Percentiles rank a stretch among this genome's conserved stretches.
These are phyloP conservation scores for Leucogyrophana mollusca DNA, from an alignment of 768 basidiomycete genomes.

Conservation along the genomic window DNA sequence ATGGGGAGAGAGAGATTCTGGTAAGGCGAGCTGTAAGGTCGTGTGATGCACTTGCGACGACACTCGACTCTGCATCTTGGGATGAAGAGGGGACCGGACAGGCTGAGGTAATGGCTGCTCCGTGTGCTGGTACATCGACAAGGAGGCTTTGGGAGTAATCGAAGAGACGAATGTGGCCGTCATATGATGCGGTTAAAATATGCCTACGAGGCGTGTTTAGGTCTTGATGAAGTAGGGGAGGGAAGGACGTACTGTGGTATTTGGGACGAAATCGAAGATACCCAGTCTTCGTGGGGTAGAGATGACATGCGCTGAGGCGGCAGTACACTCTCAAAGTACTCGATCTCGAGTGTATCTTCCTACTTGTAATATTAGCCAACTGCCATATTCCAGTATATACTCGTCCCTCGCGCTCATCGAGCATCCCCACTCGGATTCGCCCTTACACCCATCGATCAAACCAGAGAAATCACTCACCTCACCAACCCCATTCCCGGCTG, in stretches of 20 bases:
- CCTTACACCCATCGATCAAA: conserved; percentile 2
- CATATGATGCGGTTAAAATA: conserved; percentile 80
- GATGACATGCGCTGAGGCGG: conserved; percentile 81
- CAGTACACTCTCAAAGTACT: conserved; percentile 87
- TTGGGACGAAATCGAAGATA: conserved; percentile 72
- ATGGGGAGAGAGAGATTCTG: too few relatives aligned
- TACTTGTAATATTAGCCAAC: conserved; percentile 26
- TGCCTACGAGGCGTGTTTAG: conserved; percentile 51
- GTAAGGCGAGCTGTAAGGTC: conserved; percentile 72
- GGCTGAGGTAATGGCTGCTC: conserved; percentile 67
- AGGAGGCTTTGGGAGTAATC: conserved; percentile 63
- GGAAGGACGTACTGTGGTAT: conserved; percentile 54
- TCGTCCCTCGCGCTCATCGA: too few relatives aligned
- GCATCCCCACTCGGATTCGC: too few relatives aligned
- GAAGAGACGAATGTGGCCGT: conserved; percentile 72
- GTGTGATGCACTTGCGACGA: conserved; percentile 72
- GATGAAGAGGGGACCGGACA: conserved; percentile 45
- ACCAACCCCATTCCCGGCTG: conserved; percentile 62
- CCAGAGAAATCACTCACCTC: conserved; percentile 47
- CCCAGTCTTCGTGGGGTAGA: conserved; percentile 92
- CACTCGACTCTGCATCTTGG: conserved; percentile 29
- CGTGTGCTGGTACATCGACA: conserved; percentile 50
- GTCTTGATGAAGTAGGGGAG: too few relatives aligned
- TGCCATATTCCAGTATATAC: conserved; percentile 1
- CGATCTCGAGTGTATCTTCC: conserved; percentile 91